These are phyloP conservation scores for Rubia occidens DNA, from an alignment of 305 asterid genomes.

Conservation along the genomic window DNA sequence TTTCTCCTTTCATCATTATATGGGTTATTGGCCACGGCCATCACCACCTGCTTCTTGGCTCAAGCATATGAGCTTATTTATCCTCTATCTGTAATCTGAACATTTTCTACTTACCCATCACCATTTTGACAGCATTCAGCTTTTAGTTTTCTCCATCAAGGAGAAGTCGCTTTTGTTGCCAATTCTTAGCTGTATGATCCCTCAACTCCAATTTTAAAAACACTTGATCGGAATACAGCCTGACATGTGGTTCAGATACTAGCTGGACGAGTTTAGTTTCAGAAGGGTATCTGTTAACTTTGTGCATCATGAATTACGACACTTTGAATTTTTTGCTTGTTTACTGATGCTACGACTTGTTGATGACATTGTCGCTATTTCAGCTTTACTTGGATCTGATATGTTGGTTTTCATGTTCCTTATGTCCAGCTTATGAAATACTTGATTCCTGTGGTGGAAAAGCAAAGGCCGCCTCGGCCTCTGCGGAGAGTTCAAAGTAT, in stretches of 20 bases:
- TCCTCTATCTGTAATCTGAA: background rate
- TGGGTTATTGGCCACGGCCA: background rate
- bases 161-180: background rate
- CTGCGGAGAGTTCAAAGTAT: conserved; percentile 50
- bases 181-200: background rate
- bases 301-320: background rate
- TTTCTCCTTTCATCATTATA: background rate
- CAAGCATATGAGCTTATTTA: background rate
- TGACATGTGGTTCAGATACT: no score
- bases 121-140: no score
- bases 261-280: background rate
- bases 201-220: no score
- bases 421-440: conserved; percentile 69
- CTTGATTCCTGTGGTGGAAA: conserved; percentile 60
- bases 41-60: background rate
- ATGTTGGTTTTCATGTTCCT: conserved; percentile 7
- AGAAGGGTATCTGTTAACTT: no score
- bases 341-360: background rate
- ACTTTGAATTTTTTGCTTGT: background rate
- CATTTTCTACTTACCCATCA: no score
- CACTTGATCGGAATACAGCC: background rate
- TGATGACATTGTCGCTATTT: background rate
- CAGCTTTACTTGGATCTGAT: background rate
- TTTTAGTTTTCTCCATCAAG: no score
- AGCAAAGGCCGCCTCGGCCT: conserved; percentile 49